Evolutionary conservation across 2,329 filamentous ascomycete species (phyloP).

Genomic region (Epichloe festucae): DNA sequence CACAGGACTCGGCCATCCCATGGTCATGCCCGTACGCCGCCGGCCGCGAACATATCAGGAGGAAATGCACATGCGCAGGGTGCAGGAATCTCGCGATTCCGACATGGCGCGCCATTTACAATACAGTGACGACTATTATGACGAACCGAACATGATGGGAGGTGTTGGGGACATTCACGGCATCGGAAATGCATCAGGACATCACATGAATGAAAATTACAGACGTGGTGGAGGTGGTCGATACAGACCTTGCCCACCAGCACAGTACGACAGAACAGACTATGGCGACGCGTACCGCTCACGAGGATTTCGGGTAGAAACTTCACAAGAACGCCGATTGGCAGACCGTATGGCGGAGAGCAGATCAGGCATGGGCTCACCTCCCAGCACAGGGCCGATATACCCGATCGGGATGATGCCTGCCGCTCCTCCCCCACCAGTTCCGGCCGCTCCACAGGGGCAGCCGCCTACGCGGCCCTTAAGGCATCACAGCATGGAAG

Average conservation of each 20-base stretch:
- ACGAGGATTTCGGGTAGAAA: conserved; percentile 16
- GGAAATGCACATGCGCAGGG: conserved; percentile 29
- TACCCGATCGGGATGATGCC: conserved; percentile 15
- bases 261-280: conserved; percentile 3
- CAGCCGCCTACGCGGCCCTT: conserved; percentile 6
- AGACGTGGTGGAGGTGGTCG: conserved; percentile 11
- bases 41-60: conserved; percentile 29
- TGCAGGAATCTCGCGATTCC: conserved; percentile 35
- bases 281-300: conserved; percentile 33
- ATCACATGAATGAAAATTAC: conserved; percentile 51
- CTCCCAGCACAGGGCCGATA: conserved; percentile 22
- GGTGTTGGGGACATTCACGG: conserved; percentile 26
- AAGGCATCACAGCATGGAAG: conserved; percentile 28
- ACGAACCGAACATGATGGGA: conserved; percentile 21
- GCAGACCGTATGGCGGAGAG: conserved; percentile 37
- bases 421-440: background rate
- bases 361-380: conserved; percentile 19
- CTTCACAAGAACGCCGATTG: conserved; percentile 12
- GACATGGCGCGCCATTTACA: conserved; percentile 16
- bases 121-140: conserved; percentile 23
- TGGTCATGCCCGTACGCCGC: conserved; percentile 13
- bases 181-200: conserved; percentile 38
- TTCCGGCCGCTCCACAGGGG: background rate
- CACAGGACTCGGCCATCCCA: background rate
- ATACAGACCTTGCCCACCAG: background rate